phyloP scores from a whole-genome alignment of 1,284 basidiomycete genomes.

The Rhodotorula glutinis region DNA sequence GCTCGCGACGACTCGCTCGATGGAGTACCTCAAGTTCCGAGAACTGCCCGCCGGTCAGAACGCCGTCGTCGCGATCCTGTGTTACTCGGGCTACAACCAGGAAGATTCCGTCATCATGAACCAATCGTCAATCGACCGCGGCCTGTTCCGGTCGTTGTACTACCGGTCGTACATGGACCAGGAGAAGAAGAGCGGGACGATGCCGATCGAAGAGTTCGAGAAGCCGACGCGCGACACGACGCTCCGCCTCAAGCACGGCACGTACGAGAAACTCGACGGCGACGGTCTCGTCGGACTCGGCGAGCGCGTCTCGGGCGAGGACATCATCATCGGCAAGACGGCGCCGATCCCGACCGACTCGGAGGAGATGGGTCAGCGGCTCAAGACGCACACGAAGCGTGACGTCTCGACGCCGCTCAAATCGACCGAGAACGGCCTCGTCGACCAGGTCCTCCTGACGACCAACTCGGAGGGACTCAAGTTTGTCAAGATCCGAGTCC shows the following conservation, averaged over 20 bases:
- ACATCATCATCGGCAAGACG: slow-evolving; percentile 99
- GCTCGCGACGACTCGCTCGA: slow-evolving; percentile 93
- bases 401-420: slow-evolving; percentile 98
- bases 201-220: slow-evolving; percentile 93
- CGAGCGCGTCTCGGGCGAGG: slow-evolving; percentile 90
- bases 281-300: slow-evolving; percentile 95
- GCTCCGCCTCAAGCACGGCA: slow-evolving; percentile 94
- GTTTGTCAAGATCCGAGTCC: slow-evolving; percentile 96
- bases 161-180: slow-evolving; percentile 93
- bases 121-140: slow-evolving; percentile 95
- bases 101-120: slow-evolving; percentile 99
- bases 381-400: slow-evolving; percentile 80
- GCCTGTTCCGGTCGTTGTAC: slow-evolving; percentile 97
- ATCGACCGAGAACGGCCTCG: slow-evolving; percentile 94
- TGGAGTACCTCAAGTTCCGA: slow-evolving; percentile 98
- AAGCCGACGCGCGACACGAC: slow-evolving; percentile 92
- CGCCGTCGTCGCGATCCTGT: slow-evolving; percentile 95
- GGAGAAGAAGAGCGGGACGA: slow-evolving; percentile 93
- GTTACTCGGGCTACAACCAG: slow-evolving; percentile 99
- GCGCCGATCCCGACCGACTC: slow-evolving; percentile 94
- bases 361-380: slow-evolving; percentile 93
- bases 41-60: slow-evolving; percentile 97
- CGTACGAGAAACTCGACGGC: slow-evolving; percentile 96
- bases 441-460: slow-evolving; percentile 95
- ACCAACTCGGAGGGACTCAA: slow-evolving; percentile 95